These are phyloP conservation scores for Rubia yunnanensis DNA, from an alignment of 257 asterid species.

Conservation along the genomic window DNA sequence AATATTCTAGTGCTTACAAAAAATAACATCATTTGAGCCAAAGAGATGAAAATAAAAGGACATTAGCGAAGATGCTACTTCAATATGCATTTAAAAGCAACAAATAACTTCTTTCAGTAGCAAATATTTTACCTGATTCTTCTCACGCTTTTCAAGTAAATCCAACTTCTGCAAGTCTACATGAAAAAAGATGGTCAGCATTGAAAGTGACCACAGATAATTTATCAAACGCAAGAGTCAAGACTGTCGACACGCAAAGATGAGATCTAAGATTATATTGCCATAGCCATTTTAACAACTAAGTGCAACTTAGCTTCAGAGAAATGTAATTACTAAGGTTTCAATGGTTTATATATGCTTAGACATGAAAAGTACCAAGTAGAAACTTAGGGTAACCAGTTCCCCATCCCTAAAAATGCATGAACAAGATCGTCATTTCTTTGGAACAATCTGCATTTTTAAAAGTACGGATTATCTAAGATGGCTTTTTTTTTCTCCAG, in stretches of 20 bases:
- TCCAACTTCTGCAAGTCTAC: conserved; percentile 39
- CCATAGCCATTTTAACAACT: neutral
- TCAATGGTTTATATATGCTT: too few relatives aligned
- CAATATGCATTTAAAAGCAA: neutral
- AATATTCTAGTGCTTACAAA: neutral
- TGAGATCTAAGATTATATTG: neutral
- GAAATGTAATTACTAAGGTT: neutral
- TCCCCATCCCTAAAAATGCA: neutral
- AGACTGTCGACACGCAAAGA: neutral
- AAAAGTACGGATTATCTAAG: neutral
- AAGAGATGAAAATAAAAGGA: neutral
- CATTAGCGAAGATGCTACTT: neutral
- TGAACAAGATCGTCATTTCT: neutral
- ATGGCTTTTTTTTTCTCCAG: neutral
- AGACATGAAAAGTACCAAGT: too few relatives aligned
- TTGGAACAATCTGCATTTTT: neutral
- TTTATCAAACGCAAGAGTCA: neutral
- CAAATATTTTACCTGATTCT: conserved; percentile 28
- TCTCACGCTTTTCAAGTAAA: conserved; percentile 46
- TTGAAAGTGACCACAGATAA: neutral
- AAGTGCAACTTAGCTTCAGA: neutral
- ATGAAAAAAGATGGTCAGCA: conserved; percentile 6
- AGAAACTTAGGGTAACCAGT: neutral
- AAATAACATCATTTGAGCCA: too few relatives aligned
- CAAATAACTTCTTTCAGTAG: neutral